Percentiles rank a stretch among this genome's conserved stretches.
Evolutionary conservation across 371 early-diverging fungal genomes (phyloP).

Genomic region (Mortierella sp.): DNA sequence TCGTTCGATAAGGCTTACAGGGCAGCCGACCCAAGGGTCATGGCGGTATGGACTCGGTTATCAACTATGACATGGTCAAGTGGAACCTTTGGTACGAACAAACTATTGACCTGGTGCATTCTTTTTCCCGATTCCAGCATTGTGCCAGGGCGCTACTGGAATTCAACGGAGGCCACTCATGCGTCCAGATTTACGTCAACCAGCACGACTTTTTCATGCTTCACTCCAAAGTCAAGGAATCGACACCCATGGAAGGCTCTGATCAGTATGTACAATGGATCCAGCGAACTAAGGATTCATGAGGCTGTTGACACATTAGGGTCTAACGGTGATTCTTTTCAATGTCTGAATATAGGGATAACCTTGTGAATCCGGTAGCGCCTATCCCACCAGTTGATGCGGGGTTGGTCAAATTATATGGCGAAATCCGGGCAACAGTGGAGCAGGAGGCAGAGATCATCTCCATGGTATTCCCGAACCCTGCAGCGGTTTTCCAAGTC

Average conservation of each 20-base stretch:
- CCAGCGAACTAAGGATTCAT: background rate
- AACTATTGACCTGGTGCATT: no score
- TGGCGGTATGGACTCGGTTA: slow-evolving; percentile 64
- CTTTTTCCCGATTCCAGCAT: slow-evolving; percentile 59
- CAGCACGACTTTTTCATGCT: slow-evolving; percentile 96
- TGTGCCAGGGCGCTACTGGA: slow-evolving; percentile 88
- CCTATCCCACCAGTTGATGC: slow-evolving; percentile 81
- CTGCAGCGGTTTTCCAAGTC: slow-evolving; percentile 89
- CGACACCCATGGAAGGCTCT: slow-evolving; percentile 38
- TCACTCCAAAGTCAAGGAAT: slow-evolving; percentile 74
- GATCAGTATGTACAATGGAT: slow-evolving; percentile 27
- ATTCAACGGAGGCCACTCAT: slow-evolving; percentile 96
- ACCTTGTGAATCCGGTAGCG: slow-evolving; percentile 60
- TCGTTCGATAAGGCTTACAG: slow-evolving; percentile 89
- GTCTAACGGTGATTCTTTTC: background rate
- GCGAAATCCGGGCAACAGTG: slow-evolving; percentile 83
- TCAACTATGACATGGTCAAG: background rate
- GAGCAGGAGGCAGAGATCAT: slow-evolving; percentile 90
- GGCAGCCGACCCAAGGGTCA: slow-evolving; percentile 69
- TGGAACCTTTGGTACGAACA: no score
- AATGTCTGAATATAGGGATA: slow-evolving; percentile 31
- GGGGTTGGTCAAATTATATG: slow-evolving; percentile 80
- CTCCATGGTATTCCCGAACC: slow-evolving; percentile 92
- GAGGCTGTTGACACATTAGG: no score
- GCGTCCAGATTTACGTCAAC: slow-evolving; percentile 93